phyloP scores from a whole-genome alignment of 345 rosid species.

The Microcos paniculata region DNA sequence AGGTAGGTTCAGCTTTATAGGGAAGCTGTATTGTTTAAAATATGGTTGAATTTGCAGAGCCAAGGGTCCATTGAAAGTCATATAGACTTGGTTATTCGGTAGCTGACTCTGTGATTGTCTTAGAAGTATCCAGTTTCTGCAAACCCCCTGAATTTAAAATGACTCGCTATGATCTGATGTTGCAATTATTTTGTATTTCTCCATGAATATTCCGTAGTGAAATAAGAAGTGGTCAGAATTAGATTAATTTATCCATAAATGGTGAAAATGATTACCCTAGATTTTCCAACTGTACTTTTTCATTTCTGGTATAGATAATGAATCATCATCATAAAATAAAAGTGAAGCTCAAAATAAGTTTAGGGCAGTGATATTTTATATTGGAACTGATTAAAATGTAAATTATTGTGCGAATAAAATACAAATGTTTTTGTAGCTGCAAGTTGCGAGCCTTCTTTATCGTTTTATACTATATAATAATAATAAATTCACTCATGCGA shows the following conservation, averaged over 20 bases:
- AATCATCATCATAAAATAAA: too few species aligned
- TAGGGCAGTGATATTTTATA: too few species aligned
- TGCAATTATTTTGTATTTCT: neutral
- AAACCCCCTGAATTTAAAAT: neutral
- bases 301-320: too few species aligned
- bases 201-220: neutral
- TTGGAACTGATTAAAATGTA: too few species aligned
- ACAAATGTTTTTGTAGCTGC: too few species aligned
- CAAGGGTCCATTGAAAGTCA: neutral
- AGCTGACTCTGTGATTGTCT: neutral
- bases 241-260: neutral
- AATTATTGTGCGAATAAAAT: too few species aligned
- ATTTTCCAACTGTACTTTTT: too few species aligned
- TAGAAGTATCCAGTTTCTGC: neutral
- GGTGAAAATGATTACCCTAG: too few species aligned
- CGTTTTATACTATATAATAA: too few species aligned
- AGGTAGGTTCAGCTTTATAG: constrained; percentile 15
- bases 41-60: constrained; percentile 11
- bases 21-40: neutral
- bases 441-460: neutral
- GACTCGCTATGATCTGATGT: neutral
- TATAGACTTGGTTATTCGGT: neutral
- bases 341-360: too few species aligned
- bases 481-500: neutral
- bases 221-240: neutral